Evolutionary conservation across 305 asterid species (phyloP), one percentile per base, ranked within the genome.

Genomic region (Ilex paraguariensis): DNA sequence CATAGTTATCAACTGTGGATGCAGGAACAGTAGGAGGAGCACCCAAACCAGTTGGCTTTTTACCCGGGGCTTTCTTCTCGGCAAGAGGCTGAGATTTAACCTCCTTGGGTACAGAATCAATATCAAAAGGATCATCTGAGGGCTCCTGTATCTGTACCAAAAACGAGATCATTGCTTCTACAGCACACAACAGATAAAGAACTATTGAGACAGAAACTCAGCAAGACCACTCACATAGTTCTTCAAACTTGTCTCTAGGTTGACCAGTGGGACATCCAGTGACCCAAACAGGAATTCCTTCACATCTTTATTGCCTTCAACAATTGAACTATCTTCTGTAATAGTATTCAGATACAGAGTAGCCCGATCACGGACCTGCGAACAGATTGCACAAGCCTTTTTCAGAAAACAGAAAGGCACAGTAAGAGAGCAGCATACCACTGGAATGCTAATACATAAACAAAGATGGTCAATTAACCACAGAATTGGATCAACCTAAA

Each of bases 341-440:
- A 91, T 92, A 62, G 95, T 88, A 78, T 88, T 91, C 79, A 88
- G 72, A 78, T 91, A 91, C 60, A 91, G 81, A 21, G 98, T 91
- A 66, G 98, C 98, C 79, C 98, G 85, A 69, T 91, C 98, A 61
- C 98, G 91, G 70, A 88, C 98, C 98, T 91, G 79, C 61, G 78
- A 64, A 61, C 48, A 61, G 14, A 68, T 66, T 58, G 31, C 16
- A 32, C 42, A 36, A 36, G 53, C 40, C 42, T 60, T 63, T 64
- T 68, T 66, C 70, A 69, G 45, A 45, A 57, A 59, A 59, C 15
- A 31, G 62, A 68, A 59, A 53, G 7, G 42, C 7, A 5, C 9
- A 8, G 42, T 36, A 36, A 36, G 42, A 36, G 42, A 36, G 42
- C 42, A 36, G 42, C 42, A 36, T 36, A 36, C 42, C 6, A 36